A percentile compares a stretch with the other conserved stretches of the same genome.
These are phyloP conservation scores for Macrophomina pseudophaseolina DNA, from an alignment of 2,329 filamentous ascomycete species.

Conservation along the genomic window DNA sequence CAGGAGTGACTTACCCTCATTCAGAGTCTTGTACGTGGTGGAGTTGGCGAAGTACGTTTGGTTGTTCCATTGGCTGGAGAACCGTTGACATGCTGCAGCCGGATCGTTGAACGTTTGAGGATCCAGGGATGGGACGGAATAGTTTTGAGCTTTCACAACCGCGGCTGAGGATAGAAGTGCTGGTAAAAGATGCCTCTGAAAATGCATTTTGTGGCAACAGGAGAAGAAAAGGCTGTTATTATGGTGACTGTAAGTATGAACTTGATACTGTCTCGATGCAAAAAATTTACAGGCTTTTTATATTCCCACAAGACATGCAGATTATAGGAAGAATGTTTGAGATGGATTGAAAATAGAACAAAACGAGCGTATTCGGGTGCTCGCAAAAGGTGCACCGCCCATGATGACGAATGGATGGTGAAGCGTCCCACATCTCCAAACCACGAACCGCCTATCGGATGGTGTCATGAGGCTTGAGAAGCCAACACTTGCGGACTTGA, in stretches of 20 bases:
- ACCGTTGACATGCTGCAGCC: neutral
- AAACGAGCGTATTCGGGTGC: neutral
- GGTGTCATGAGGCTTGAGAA: neutral
- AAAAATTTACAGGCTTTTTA: neutral
- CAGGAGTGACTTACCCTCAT: neutral
- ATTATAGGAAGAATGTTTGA: neutral
- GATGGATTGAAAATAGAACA: neutral
- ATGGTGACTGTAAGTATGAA: neutral
- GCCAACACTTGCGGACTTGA: neutral
- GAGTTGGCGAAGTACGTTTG: neutral
- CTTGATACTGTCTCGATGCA: neutral
- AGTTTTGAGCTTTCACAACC: neutral
- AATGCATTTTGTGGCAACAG: neutral
- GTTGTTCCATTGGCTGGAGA: constrained; percentile 2
- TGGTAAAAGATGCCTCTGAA: neutral
- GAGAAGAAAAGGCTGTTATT: neutral
- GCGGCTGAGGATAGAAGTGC: neutral
- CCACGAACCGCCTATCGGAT: neutral
- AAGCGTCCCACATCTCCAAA: neutral
- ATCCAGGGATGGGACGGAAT: neutral
- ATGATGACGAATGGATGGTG: neutral
- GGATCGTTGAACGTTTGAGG: neutral
- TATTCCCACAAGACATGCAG: neutral
- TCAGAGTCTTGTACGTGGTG: neutral
- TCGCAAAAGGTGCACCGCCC: neutral